These are phyloP conservation scores for Geoglossum glabrum DNA, from an alignment of 495 filamentous ascomycete species.

Conservation along the genomic window DNA sequence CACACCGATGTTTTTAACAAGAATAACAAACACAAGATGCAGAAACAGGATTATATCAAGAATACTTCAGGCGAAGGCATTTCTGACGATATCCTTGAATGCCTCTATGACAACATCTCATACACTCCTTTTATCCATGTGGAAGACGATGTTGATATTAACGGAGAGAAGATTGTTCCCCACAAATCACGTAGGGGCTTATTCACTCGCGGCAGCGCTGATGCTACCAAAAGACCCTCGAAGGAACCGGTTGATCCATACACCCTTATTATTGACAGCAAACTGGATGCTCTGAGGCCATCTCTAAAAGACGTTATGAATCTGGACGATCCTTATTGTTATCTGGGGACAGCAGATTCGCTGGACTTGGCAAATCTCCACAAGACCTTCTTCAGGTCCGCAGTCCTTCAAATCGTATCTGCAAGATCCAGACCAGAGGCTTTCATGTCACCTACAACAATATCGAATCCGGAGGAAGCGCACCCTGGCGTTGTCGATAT, in stretches of 20 bases:
- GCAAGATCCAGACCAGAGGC: conserved; percentile 81
- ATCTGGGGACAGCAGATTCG: conserved; percentile 50
- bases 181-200: conserved; percentile 50
- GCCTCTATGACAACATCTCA: conserved; percentile 94
- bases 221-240: conserved; percentile 41
- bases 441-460: conserved; percentile 71
- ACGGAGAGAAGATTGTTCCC: conserved; percentile 48
- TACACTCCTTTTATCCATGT: conserved; percentile 96
- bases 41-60: conserved; percentile 85
- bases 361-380: conserved; percentile 63
- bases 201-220: conserved; percentile 46
- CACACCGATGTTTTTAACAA: conserved; percentile 99
- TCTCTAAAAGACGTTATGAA: conserved; percentile 80
- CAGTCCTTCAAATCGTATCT: conserved; percentile 84
- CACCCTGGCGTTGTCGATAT: conserved; percentile 92
- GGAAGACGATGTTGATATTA: conserved; percentile 75
- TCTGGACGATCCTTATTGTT: conserved; percentile 79
- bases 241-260: conserved; percentile 91
- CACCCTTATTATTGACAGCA: conserved; percentile 73
- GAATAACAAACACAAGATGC: conserved; percentile 99
- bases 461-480: conserved; percentile 67
- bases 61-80: conserved; percentile 76
- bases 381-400: conserved; percentile 73
- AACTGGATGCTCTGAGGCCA: conserved; percentile 61
- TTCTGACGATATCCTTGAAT: conserved; percentile 77